Base-by-base conservation (phyloP, 306 rosid genomes). In the Ormosia emarginata region DNA sequence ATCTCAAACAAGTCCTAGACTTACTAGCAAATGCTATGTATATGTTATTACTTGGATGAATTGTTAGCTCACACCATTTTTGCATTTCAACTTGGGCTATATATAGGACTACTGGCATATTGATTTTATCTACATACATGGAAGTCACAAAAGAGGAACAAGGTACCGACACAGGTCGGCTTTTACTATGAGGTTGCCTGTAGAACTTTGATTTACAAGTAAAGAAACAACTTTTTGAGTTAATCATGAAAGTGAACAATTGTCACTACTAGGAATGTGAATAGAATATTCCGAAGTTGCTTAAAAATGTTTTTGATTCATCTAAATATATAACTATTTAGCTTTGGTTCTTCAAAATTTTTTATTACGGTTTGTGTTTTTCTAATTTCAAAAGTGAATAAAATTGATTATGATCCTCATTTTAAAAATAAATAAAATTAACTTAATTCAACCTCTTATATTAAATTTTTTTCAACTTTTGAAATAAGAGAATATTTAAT, bases 161-260 rank as follows among this genome's bases (percentile, higher is more conserved):
- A 8, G 32, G 4, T n/a, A 34, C 88, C 84, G 71, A 68, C 79
- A 17, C 0, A 1, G 63, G 88, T 66, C 88, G 84, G 87, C 87
- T 67, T 58, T 71, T 43, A 43, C 32, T 29, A 32, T 40, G 7
- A 56, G 6, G 9, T 58, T 50, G 5, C 65, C 1, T 2, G 3
- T 43, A 10, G 30, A 71, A 18, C 10, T 34, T 58, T 15, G 47
- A 7, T 58, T 63, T 63, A 29, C 29, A 15, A 30, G 29, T 3
- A 12, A 4, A 44, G 9, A 39, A 46, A 12, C 17, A 47, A 33
- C 6, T 58, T n/a, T 41, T 29, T 24, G 68, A n/a, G 4, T 76
- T 40, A 47, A 59, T 62, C 67, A 46, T 11, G 14, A 74, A 74
- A 32, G 34, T n/a, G 66, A 61, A 39, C 40, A 30, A 40, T 37